These are phyloP conservation scores for Teratosphaeriaceae sp. DNA, from an alignment of 2,329 filamentous ascomycete species.

Conservation along the genomic window DNA sequence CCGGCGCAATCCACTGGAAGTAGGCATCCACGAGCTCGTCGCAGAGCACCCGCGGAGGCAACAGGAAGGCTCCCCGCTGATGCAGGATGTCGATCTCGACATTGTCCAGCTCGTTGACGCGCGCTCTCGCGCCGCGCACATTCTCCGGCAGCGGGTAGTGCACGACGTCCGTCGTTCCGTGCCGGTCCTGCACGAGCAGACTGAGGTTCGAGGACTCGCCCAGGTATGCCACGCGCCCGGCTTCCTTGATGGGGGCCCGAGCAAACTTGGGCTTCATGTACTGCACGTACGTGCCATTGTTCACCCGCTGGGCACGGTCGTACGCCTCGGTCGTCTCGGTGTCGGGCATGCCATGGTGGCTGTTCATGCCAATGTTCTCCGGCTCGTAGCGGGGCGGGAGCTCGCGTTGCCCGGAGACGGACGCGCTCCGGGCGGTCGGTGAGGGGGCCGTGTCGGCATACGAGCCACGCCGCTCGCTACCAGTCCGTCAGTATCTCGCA, in stretches of 20 bases:
- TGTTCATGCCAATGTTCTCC: slow-evolving; percentile 26
- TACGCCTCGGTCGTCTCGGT: slow-evolving; percentile 70
- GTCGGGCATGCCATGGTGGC: slow-evolving; percentile 62
- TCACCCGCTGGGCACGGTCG: slow-evolving; percentile 67
- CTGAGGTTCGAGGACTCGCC: slow-evolving; percentile 97
- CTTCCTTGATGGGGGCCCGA: slow-evolving; percentile 90
- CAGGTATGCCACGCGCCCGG: slow-evolving; percentile 85
- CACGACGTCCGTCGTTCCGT: slow-evolving; percentile 84
- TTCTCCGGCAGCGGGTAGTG: slow-evolving; percentile 94
- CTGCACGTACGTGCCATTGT: slow-evolving; percentile 72
- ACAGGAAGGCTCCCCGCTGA: slow-evolving; percentile 82
- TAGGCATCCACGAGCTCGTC: slow-evolving; percentile 93
- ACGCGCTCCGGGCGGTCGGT: slow-evolving; percentile 33
- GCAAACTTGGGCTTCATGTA: slow-evolving; percentile 98
- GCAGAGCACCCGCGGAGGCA: slow-evolving; percentile 80
- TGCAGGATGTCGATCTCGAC: slow-evolving; percentile 94
- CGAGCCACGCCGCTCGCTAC: slow-evolving; percentile 17
- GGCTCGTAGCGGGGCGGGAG: slow-evolving; percentile 13
- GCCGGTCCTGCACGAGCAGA: slow-evolving; percentile 84
- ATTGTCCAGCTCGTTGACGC: slow-evolving; percentile 85
- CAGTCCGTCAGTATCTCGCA: neutral
- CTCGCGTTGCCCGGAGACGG: slow-evolving; percentile 23
- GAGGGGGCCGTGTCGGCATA: slow-evolving; percentile 19
- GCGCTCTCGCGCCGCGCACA: slow-evolving; percentile 74
- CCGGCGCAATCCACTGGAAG: slow-evolving; percentile 93